Evolutionary conservation across 306 rosid genomes (phyloP), one percentile per base, ranked within the genome.

Genomic region (Vicia villosa): DNA sequence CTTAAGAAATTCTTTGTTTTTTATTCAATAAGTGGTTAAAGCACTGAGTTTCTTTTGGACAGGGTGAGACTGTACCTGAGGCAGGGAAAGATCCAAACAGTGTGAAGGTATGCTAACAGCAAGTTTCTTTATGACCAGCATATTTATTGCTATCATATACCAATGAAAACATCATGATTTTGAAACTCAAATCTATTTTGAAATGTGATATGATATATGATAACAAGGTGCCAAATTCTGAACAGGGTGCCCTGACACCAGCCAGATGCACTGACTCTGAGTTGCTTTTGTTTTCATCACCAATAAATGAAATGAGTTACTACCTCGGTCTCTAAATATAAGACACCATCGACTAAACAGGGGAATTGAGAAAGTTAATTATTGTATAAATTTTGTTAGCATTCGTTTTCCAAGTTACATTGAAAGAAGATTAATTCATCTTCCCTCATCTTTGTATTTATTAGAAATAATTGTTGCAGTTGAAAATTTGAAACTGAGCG

Each of bases 1-100:
- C 26, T 20, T 68, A 28, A 16, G 20, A 26, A 36, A 9, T 69
- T 60, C 20, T 60, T 57, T 64, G 24, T 26, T 77, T 68, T 51
- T 60, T 46, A 56, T 49, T 38, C 72, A n/a, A 43, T 74, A 13
- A 61, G 37, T 66, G 49, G 30, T 67, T 71, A 65, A 49, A 34
- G 30, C 30, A 4, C 28, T 79, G 73, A 70, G 36, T 76, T 83
- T 74, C 38, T 70, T 67, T 68, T 72, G 84, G 85, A 51, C 91
- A 94, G 99, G 99, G 99, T 78, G 99, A 94, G 84, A 78, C 66
- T 32, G 87, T 67, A 70, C 88, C 88, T 45, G 99, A 94, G 79
- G 59, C 90, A 57, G 99, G 87, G 74, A 87, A 84, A 71, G 90
- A 90, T 12, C 80, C 78, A 21, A 75, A 22, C 54, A 61, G 78